Evolutionary conservation across 345 rosid species (phyloP).

Genomic region (Noccaea bulbosa): DNA sequence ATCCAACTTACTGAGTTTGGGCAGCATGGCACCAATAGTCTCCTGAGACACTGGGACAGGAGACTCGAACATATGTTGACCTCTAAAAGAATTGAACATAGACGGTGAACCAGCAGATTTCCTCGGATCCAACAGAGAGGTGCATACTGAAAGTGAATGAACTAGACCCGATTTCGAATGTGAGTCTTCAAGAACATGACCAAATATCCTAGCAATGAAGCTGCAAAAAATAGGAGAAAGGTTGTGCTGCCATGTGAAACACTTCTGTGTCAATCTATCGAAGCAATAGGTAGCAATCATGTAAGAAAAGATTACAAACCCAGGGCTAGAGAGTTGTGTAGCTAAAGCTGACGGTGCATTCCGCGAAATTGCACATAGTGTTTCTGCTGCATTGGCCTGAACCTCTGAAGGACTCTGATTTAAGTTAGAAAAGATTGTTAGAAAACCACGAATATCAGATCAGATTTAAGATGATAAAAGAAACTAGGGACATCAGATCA

Average conservation of each 20-base stretch:
- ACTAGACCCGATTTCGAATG: constrained; percentile 88
- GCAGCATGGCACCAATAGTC: constrained; percentile 93
- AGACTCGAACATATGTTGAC: constrained; percentile 81
- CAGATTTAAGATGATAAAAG: constrained; percentile 18
- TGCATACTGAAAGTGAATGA: constrained; percentile 94
- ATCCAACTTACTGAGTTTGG: constrained; percentile 78
- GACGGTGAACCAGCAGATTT: constrained; percentile 71
- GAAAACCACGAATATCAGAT: constrained; percentile 26
- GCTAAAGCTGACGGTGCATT: constrained; percentile 93
- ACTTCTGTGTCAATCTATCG: constrained; percentile 10
- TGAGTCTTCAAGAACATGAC: constrained; percentile 94
- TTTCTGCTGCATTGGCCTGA: constrained; percentile 95
- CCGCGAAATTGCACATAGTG: constrained; percentile 88
- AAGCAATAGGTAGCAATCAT: constrained; percentile 11
- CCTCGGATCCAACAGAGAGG: constrained; percentile 91
- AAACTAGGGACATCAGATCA: constrained; percentile 17
- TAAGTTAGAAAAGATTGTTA: constrained; percentile 39
- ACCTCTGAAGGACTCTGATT: constrained; percentile 83
- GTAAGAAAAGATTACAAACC: constrained; percentile 54
- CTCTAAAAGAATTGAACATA: constrained; percentile 74
- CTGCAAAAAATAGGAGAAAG: constrained; percentile 49
- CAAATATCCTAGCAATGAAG: constrained; percentile 85
- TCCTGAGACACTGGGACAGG: constrained; percentile 77
- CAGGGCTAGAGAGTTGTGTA: constrained; percentile 80
- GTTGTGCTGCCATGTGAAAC: constrained; percentile 26